phyloP scores from a whole-genome alignment of 345 rosid species.

The Dipteronia sinensis region DNA sequence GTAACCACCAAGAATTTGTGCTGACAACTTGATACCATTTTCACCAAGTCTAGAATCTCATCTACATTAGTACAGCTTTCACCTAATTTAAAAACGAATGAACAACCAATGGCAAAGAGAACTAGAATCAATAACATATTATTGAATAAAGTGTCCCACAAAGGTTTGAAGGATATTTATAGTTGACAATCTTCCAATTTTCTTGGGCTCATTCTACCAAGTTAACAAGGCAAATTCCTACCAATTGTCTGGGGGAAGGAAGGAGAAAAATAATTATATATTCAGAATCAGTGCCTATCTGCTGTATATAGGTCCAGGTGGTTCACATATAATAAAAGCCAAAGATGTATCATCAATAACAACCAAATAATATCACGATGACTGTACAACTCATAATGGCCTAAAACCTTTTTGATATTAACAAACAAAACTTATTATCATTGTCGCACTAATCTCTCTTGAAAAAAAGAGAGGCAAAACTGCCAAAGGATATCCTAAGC shows the following conservation, averaged over 20 bases:
- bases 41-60: not conserved
- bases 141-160: not conserved
- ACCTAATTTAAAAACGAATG: not conserved
- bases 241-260: too few relatives aligned
- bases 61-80: not conserved
- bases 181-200: not conserved
- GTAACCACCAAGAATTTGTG: not conserved
- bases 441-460: not conserved
- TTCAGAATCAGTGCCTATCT: not conserved
- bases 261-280: not conserved
- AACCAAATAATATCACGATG: not conserved
- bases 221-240: not conserved
- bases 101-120: not conserved
- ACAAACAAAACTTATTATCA: not conserved
- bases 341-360: not conserved
- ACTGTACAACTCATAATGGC: not conserved
- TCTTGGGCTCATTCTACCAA: not conserved
- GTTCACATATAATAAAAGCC: not conserved
- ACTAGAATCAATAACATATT: not conserved
- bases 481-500: not conserved
- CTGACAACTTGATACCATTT: not conserved
- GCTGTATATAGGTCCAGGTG: not conserved
- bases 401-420: not conserved
- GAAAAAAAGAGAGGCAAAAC: not conserved
- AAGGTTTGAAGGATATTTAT: not conserved